Base-by-base conservation (phyloP, 192 early-diverging fungal species). In the Podila verticillata region DNA sequence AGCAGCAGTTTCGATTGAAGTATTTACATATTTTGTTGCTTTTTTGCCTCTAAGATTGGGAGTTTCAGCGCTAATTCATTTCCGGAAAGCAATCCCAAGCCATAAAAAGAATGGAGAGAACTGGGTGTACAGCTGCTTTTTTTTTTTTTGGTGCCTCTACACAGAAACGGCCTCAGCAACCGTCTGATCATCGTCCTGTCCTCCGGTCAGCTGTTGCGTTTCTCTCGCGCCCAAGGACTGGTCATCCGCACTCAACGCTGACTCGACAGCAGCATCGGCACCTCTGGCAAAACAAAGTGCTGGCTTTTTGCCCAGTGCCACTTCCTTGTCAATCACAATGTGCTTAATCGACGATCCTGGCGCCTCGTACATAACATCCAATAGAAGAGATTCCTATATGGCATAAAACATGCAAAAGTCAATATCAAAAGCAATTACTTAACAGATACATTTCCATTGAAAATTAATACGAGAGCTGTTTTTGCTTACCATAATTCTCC, bases 321-420 rank as follows among this genome's bases (percentile, higher is more conserved):
- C 93, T 20, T 90, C 86, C 63, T 88, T 85, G 66, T 90, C 87
- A 67, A 96, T 89, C 4, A 96, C 92, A 32, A 94, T 88, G 48
- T 93, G 87, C 30, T 87, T 85, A 59, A 93, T 86, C 5, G 87
- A 90, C 9, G 95, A 91, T 17, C 88, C 90, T 10, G 93, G 93
- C 10, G 90, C 89, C 49, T 95, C 94, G 75, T 92, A 96, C 88
- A 96, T 91, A 6, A 93, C 88, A 68, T 95, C 90, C 63, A 93
- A 80, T 49, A 96, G 81, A n/a, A 94, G 48, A 7, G 67, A 87
- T 89, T 95, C 94, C 89, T 91, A 84, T 8, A 35, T 57, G n/a
- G 12, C 10, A 63, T 3, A 17, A n/a, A 72, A 54, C 5, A 26
- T 24, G 17, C 10, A 47, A 15, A n/a, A 35, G 31, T 9, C 24